Conservation (phyloP, 768 basidiomycete species). For the Scleroderma citrinum region DNA sequence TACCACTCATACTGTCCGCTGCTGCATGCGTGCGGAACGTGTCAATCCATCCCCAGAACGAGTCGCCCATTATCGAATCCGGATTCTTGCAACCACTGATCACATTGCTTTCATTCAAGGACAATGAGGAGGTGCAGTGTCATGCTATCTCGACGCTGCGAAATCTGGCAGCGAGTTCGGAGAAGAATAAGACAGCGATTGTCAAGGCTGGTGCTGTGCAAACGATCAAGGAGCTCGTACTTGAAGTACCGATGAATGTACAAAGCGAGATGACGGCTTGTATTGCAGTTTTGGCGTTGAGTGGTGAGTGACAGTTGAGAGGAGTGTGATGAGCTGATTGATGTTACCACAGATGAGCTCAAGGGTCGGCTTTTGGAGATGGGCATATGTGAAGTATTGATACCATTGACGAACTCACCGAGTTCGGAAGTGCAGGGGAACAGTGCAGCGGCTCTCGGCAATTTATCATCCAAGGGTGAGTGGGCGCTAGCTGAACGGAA, state of each 20-base stretch:
- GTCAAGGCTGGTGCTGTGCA: constrained; percentile 97
- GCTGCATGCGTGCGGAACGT: constrained; percentile 99
- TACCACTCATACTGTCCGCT: constrained; percentile 95
- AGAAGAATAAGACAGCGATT: constrained; percentile 97
- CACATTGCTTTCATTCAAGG: constrained; percentile 94
- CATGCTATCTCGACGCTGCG: constrained; percentile 97
- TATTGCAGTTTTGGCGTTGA: constrained; percentile 91
- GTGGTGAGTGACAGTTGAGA: constrained; percentile 50
- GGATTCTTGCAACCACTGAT: constrained; percentile 96
- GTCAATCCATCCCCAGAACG: constrained; percentile 97
- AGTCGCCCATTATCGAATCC: constrained; percentile 98
- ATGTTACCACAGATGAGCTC: constrained; percentile 69
- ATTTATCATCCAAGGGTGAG: constrained; percentile 92
- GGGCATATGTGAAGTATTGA: constrained; percentile 96
- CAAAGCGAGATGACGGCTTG: constrained; percentile 99
- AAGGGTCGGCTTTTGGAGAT: constrained; percentile 96
- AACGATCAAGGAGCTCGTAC: constrained; percentile 92
- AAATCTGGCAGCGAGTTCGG: constrained; percentile 93
- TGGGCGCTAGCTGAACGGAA: neutral
- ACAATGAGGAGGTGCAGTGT: constrained; percentile 99
- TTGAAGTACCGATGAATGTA: constrained; percentile 92
- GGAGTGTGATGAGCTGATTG: constrained; percentile 4
- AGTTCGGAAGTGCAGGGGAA: constrained; percentile 99
- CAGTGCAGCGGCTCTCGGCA: constrained; percentile 95
- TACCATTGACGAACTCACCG: constrained; percentile 92